Evolutionary conservation across 2,329 filamentous ascomycete species (phyloP).

Genomic region (Calonectria leucothoes): DNA sequence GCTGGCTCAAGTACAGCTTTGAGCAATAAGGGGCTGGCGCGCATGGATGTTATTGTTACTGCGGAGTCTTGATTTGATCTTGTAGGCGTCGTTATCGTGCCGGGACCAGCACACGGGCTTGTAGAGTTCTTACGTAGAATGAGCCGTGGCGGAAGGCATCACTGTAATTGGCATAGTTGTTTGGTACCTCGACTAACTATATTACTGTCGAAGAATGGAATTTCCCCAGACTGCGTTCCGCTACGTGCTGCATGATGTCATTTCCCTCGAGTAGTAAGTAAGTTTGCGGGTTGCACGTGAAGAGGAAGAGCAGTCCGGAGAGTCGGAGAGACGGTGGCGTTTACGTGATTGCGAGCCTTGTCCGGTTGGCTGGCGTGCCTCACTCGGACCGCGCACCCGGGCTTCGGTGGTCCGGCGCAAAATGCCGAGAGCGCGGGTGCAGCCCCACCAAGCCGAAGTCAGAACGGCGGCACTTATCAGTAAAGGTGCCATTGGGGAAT

Average conservation of each 20-base stretch:
- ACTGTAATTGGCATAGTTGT: slow-evolving; percentile 47
- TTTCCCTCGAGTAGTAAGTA: neutral
- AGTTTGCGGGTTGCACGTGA: neutral
- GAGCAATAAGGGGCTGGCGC: slow-evolving; percentile 48
- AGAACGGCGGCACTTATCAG: slow-evolving; percentile 24
- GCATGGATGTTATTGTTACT: slow-evolving; percentile 26
- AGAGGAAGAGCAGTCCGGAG: neutral
- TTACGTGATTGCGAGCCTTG: neutral
- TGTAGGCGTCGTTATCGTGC: slow-evolving; percentile 35
- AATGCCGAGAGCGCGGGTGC: slow-evolving; percentile 27
- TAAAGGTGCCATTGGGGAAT: slow-evolving; percentile 19
- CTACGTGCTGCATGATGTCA: neutral
- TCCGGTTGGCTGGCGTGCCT: neutral
- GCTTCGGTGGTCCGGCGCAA: slow-evolving; percentile 35
- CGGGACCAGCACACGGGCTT: slow-evolving; percentile 32
- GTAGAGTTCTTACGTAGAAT: slow-evolving; percentile 38
- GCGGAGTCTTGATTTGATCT: slow-evolving; percentile 35
- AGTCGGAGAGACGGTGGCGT: neutral
- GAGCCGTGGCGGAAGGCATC: slow-evolving; percentile 40
- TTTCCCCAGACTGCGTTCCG: neutral
- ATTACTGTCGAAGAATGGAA: slow-evolving; percentile 30
- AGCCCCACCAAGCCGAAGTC: slow-evolving; percentile 28
- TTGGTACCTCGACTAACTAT: slow-evolving; percentile 34
- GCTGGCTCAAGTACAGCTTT: slow-evolving; percentile 74
- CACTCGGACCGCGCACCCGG: slow-evolving; percentile 36